phyloP scores from a whole-genome alignment of 2,329 filamentous ascomycete genomes.

The Arthrobotrys iridis region DNA sequence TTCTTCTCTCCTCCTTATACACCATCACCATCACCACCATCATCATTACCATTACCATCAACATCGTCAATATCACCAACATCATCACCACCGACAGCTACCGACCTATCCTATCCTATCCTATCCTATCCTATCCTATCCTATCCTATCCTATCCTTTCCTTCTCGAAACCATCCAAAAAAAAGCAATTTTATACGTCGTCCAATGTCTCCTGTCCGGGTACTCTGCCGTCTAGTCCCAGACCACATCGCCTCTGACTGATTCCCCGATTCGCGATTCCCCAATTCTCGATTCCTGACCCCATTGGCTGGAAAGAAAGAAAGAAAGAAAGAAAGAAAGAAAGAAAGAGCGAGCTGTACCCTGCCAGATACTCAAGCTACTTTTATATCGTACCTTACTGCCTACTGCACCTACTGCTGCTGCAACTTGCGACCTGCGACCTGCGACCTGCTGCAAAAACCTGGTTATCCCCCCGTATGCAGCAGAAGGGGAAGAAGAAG shows the following conservation, averaged over 20 bases:
- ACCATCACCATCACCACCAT: not conserved
- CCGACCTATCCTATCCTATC: not conserved
- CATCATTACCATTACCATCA: not conserved
- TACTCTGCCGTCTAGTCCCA: constrained; percentile 37
- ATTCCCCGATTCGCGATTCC: constrained; percentile 37
- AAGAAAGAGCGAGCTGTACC: too few species aligned
- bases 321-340: too few species aligned
- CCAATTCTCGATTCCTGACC: too few species aligned
- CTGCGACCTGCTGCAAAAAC: too few species aligned
- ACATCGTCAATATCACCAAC: not conserved
- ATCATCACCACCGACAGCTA: not conserved
- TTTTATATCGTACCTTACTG: too few species aligned
- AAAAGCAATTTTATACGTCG: too few species aligned
- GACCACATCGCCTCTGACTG: constrained; percentile 11
- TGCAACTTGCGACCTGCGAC: too few species aligned
- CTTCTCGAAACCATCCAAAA: too few species aligned
- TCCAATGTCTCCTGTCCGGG: constrained; percentile 50
- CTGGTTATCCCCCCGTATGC: too few species aligned
- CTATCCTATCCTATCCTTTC: constrained; percentile 3
- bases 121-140: not conserved
- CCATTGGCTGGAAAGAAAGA: too few species aligned
- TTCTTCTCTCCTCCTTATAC: not conserved
- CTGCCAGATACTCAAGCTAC: too few species aligned
- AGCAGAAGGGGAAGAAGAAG: not conserved
- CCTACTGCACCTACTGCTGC: too few species aligned